These are phyloP conservation scores for Tolypocladium guangdongense DNA, from an alignment of 2,329 filamentous ascomycete species.

Conservation along the genomic window DNA sequence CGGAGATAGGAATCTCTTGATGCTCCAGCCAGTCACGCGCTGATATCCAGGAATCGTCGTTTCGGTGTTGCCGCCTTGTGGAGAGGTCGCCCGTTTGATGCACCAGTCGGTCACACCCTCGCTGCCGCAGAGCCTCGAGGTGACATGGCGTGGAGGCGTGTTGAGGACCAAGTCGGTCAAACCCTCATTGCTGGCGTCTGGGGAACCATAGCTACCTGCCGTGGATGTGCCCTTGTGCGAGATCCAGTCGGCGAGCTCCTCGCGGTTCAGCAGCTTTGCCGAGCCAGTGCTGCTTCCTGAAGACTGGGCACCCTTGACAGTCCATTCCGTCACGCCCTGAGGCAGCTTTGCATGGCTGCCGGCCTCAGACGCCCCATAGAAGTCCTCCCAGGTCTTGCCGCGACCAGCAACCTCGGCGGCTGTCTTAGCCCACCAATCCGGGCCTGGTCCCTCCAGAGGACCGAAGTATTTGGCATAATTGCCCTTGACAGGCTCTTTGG, in stretches of 20 bases:
- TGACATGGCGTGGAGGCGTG: neutral
- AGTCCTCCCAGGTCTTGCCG: neutral
- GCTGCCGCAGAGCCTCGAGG: neutral
- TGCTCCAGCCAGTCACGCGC: neutral
- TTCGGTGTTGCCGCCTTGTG: neutral
- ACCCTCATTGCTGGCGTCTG: neutral
- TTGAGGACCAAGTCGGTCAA: neutral
- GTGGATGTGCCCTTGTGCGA: neutral
- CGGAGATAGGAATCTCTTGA: neutral
- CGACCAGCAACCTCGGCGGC: neutral
- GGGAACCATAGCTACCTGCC: neutral
- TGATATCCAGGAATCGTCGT: neutral
- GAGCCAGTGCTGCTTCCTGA: neutral
- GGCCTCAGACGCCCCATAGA: neutral
- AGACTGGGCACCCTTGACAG: neutral
- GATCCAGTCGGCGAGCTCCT: neutral
- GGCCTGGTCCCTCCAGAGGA: neutral
- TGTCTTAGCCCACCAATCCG: neutral
- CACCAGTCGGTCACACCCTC: neutral
- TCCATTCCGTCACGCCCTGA: neutral
- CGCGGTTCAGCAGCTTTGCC: neutral
- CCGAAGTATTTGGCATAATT: slow-evolving; percentile 16
- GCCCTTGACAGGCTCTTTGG: slow-evolving; percentile 14
- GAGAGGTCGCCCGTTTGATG: neutral
- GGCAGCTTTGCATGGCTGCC: neutral